Conservation (phyloP, 1,284 basidiomycete species). For the Puccinia triticina region DNA sequence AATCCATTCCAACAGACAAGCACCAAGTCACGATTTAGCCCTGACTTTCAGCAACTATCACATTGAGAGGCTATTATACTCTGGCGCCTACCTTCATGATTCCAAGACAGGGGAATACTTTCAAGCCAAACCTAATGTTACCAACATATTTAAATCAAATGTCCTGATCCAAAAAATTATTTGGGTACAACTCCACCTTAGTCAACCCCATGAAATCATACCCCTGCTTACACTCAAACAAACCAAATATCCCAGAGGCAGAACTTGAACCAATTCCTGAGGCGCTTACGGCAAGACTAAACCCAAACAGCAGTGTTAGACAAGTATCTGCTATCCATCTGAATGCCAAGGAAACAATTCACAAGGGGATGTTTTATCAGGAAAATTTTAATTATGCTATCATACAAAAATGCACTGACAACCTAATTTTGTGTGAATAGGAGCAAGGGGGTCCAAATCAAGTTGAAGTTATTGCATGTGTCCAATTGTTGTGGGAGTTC, state of each 20-base stretch:
- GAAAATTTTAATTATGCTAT: too few species aligned
- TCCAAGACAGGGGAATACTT: background rate
- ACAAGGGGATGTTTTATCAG: too few species aligned
- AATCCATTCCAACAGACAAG: slow-evolving; percentile 14
- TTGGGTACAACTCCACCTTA: background rate
- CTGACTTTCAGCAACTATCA: background rate
- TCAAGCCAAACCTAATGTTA: background rate
- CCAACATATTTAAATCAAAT: background rate
- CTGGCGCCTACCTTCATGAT: background rate
- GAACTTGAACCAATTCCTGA: too few species aligned
- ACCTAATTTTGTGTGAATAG: too few species aligned
- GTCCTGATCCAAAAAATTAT: background rate
- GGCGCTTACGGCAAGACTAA: too few species aligned
- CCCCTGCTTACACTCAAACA: background rate
- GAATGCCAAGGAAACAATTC: too few species aligned
- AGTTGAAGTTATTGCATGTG: too few species aligned
- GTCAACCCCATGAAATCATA: background rate
- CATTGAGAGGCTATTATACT: background rate
- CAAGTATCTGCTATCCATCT: too few species aligned
- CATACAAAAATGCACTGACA: too few species aligned
- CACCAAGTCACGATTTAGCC: background rate
- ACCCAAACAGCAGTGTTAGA: too few species aligned
- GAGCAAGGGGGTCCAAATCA: background rate
- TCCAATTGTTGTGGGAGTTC: too few species aligned
- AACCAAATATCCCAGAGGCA: too few species aligned